These are phyloP conservation scores for Tripterygium wilfordii DNA, from an alignment of 177 flowering plant genomes.

Conservation along the genomic window DNA sequence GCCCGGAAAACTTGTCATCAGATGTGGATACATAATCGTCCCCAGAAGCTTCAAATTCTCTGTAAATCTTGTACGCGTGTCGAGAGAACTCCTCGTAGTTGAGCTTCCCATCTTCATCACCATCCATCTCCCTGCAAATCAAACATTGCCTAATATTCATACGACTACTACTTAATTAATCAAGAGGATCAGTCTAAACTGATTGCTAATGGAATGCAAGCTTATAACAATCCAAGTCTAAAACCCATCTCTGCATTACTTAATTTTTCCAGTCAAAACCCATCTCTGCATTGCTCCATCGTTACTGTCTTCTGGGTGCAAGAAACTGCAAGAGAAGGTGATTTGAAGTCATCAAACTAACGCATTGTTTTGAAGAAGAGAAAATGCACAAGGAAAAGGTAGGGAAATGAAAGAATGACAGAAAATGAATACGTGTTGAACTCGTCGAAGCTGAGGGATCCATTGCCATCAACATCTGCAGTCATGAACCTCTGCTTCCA, in stretches of 20 bases:
- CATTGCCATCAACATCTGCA: slow-evolving; percentile 49
- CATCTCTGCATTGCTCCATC: slow-evolving; percentile 38
- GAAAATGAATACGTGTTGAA: slow-evolving; percentile 43
- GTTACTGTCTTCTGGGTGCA: slow-evolving; percentile 69
- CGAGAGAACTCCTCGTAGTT: slow-evolving; percentile 36
- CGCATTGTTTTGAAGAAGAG: too few species aligned
- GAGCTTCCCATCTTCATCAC: slow-evolving; percentile 43
- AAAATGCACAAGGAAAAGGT: not conserved
- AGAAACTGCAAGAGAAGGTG: slow-evolving; percentile 36
- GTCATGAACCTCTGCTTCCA: slow-evolving; percentile 50
- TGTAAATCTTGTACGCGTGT: slow-evolving; percentile 28
- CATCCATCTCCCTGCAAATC: slow-evolving; percentile 44
- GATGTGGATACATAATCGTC: slow-evolving; percentile 20
- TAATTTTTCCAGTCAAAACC: slow-evolving; percentile 40
- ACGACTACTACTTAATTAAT: too few species aligned
- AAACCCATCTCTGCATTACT: too few species aligned
- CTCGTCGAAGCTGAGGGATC: slow-evolving; percentile 40
- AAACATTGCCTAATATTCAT: too few species aligned
- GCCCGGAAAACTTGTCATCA: slow-evolving; percentile 38
- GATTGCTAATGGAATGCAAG: not conserved
- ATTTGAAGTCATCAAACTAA: not conserved
- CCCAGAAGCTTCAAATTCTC: slow-evolving; percentile 25
- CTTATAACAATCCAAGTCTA: too few species aligned
- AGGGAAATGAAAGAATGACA: too few species aligned
- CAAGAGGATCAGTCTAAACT: not conserved